phyloP scores from a whole-genome alignment of 768 basidiomycete genomes.

The Pholiota molesta region DNA sequence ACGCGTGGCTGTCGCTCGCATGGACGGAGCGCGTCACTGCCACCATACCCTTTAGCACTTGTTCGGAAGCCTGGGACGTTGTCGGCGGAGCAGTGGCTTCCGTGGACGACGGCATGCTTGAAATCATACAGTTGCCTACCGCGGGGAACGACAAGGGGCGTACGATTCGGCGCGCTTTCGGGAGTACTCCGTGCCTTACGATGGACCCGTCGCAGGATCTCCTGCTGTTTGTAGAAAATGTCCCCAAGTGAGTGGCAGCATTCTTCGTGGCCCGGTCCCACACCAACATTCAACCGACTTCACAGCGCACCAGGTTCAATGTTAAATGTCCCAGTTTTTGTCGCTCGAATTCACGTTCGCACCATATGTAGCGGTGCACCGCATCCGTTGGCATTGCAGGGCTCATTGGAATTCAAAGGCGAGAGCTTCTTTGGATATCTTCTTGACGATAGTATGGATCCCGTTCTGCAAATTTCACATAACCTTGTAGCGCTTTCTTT shows the following conservation, averaged over 20 bases:
- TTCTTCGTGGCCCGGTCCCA: too few relatives aligned
- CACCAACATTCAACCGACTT: background rate
- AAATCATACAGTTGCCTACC: background rate
- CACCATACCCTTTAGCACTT: background rate
- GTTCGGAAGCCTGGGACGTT: background rate
- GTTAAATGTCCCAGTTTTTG: background rate
- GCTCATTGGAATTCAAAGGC: too few relatives aligned
- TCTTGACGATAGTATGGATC: too few relatives aligned
- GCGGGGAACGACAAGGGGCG: background rate
- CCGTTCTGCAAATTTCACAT: background rate
- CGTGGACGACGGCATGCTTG: background rate
- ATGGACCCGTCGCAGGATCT: background rate
- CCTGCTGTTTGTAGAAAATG: background rate
- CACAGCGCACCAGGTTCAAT: background rate
- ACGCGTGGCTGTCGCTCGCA: too few relatives aligned
- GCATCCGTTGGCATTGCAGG: too few relatives aligned
- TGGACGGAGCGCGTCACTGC: background rate
- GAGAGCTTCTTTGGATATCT: too few relatives aligned
- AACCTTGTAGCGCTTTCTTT: background rate
- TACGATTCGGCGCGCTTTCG: background rate
- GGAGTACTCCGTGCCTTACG: background rate
- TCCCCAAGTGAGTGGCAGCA: background rate
- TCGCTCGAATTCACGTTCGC: too few relatives aligned
- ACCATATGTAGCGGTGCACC: too few relatives aligned
- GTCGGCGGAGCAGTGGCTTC: background rate